Percentiles rank a stretch among this genome's conserved stretches.
Evolutionary conservation across 2,329 filamentous ascomycete genomes (phyloP).

Genomic region (Shiraia sp.): DNA sequence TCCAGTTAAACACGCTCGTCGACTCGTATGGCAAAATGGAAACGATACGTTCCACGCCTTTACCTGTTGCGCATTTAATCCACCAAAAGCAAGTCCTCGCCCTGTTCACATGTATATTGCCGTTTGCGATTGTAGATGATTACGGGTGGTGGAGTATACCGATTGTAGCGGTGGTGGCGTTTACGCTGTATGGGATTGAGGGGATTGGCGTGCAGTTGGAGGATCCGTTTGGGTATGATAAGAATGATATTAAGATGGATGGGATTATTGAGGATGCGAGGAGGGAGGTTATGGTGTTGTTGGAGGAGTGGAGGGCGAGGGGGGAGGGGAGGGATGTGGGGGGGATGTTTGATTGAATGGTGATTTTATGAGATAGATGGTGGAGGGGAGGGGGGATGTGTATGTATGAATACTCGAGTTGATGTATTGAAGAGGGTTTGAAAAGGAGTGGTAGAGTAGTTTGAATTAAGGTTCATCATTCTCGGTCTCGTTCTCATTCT

Average conservation of each 20-base stretch:
- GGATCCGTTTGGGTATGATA: conserved; percentile 68
- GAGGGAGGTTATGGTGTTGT: conserved; percentile 60
- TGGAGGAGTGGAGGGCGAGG: conserved; percentile 60
- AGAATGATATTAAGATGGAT: conserved; percentile 71
- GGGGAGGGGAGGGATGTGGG: conserved; percentile 33
- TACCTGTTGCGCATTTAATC: conserved; percentile 67
- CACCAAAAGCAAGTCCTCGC: conserved; percentile 67
- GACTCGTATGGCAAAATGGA: conserved; percentile 67
- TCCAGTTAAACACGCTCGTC: conserved; percentile 60
- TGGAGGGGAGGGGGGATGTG: too few relatives aligned
- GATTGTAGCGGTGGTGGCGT: conserved; percentile 63
- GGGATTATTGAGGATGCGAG: conserved; percentile 65
- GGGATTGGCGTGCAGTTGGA: conserved; percentile 67
- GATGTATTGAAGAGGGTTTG: too few relatives aligned
- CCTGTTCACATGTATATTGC: conserved; percentile 62
- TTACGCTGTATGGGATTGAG: conserved; percentile 67
- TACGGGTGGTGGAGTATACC: conserved; percentile 66
- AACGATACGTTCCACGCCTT: conserved; percentile 66
- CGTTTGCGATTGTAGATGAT: conserved; percentile 66
- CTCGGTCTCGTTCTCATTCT: too few relatives aligned
- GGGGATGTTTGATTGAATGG: conserved; percentile 39
- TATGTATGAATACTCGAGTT: not conserved
- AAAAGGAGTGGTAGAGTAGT: too few relatives aligned
- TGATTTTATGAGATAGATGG: too few relatives aligned
- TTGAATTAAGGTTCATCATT: too few relatives aligned